phyloP scores from a whole-genome alignment of 768 basidiomycete species.

The Suillus cothurnatus region DNA sequence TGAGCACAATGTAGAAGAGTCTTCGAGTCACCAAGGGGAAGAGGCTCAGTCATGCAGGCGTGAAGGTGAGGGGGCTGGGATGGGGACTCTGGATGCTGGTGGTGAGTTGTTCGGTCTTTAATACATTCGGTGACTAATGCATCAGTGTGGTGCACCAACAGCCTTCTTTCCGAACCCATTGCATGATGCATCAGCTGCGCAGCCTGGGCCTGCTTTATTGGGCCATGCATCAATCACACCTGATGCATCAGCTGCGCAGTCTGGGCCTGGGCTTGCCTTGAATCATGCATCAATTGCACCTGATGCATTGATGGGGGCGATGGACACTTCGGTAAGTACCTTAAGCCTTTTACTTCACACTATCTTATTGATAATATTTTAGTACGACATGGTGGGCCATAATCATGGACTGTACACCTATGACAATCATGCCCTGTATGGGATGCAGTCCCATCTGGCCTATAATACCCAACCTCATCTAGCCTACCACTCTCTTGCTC shows the following conservation, averaged over 20 bases:
- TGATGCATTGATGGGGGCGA: neutral
- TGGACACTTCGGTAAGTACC: neutral
- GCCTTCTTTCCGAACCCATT: too few species aligned
- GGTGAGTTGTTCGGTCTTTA: neutral
- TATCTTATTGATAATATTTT: neutral
- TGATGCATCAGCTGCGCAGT: neutral
- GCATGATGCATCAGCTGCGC: too few species aligned
- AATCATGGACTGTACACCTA: neutral
- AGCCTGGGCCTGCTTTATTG: neutral
- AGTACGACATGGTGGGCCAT: neutral
- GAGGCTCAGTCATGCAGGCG: neutral
- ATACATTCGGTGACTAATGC: neutral
- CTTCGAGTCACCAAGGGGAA: neutral
- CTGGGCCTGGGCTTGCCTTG: neutral
- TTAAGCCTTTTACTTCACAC: neutral
- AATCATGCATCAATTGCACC: too few species aligned
- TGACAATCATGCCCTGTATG: too few species aligned
- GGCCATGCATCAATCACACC: too few species aligned
- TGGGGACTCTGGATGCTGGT: neutral
- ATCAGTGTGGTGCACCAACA: neutral
- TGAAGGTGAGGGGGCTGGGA: neutral
- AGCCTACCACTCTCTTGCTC: too few species aligned
- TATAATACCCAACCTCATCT: neutral
- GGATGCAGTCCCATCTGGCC: neutral
- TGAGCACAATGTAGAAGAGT: neutral